A percentile compares a stretch with the other conserved stretches of the same genome.
phyloP scores from a whole-genome alignment of 139 green algal genomes.

The Chlorella sorokiniana region DNA sequence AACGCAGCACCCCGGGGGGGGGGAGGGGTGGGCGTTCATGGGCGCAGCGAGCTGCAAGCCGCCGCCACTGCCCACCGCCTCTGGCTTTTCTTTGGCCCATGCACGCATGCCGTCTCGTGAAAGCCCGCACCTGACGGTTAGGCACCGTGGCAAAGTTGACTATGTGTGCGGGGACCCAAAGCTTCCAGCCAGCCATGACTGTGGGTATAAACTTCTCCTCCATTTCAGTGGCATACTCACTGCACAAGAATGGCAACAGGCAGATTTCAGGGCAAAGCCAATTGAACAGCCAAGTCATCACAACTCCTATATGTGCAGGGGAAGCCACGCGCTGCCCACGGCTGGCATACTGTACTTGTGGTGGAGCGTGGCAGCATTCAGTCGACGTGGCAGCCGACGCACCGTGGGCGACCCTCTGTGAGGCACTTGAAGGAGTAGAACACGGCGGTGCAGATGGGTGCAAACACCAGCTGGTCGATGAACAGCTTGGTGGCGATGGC shows the following conservation, averaged over 20 bases:
- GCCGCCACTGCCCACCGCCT: too few species aligned
- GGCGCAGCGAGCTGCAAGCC: too few species aligned
- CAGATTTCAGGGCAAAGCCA: background rate
- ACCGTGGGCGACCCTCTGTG: slow-evolving; percentile 29
- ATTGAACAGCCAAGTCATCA: background rate
- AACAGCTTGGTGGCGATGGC: slow-evolving; percentile 56
- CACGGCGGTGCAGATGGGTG: slow-evolving; percentile 55
- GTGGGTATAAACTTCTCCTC: slow-evolving; percentile 42
- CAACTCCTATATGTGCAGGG: background rate
- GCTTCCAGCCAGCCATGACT: slow-evolving; percentile 47
- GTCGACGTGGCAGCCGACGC: too few species aligned
- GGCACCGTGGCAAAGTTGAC: slow-evolving; percentile 61
- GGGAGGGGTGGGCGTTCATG: too few species aligned
- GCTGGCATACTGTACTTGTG: background rate
- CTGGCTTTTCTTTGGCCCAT: too few species aligned
- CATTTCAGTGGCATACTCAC: slow-evolving; percentile 27
- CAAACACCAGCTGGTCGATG: slow-evolving; percentile 65
- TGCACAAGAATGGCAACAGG: slow-evolving; percentile 6
- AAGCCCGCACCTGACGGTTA: slow-evolving; percentile 16
- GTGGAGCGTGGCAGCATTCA: too few species aligned
- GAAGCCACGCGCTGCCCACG: background rate
- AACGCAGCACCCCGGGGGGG: too few species aligned
- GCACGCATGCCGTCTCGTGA: too few species aligned
- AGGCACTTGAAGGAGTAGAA: slow-evolving; percentile 56
- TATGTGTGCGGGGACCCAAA: slow-evolving; percentile 56